These are phyloP conservation scores for Pyrus bretschneideri DNA, from an alignment of 306 rosid genomes.

Conservation along the genomic window DNA sequence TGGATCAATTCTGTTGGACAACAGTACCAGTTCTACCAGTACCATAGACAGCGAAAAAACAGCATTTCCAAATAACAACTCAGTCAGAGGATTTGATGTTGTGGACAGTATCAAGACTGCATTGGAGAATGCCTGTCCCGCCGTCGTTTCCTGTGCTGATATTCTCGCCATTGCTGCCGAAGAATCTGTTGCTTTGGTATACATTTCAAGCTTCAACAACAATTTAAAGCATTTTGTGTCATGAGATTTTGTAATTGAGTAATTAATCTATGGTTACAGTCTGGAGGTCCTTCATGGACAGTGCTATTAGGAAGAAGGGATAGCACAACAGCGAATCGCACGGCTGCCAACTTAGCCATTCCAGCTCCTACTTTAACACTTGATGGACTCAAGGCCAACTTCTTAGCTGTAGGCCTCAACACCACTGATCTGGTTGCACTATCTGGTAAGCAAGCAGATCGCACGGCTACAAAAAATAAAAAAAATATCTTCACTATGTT, in stretches of 20 bases:
- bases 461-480: no score
- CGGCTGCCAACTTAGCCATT: conserved; percentile 25
- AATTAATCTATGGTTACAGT: conserved; percentile 16
- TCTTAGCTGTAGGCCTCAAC: conserved; percentile 18
- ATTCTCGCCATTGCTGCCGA: conserved; percentile 40
- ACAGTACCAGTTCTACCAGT: background rate
- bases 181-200: conserved; percentile 28
- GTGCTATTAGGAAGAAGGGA: conserved; percentile 52
- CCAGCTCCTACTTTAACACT: conserved; percentile 22
- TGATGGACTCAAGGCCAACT: conserved; percentile 1
- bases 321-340: conserved; percentile 31
- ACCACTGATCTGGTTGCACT: conserved; percentile 43
- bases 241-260: background rate
- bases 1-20: conserved; percentile 44
- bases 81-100: conserved; percentile 43
- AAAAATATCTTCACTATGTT: background rate
- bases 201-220: background rate
- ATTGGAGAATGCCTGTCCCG: conserved; percentile 32
- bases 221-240: background rate
- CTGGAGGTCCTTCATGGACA: conserved; percentile 41
- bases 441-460: conserved; percentile 29
- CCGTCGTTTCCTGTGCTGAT: conserved; percentile 34
- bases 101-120: conserved; percentile 37
- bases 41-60: conserved; percentile 43
- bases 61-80: conserved; percentile 23